phyloP scores from a whole-genome alignment of 2,329 filamentous ascomycete genomes.

The Parafenestella ontariensis region DNA sequence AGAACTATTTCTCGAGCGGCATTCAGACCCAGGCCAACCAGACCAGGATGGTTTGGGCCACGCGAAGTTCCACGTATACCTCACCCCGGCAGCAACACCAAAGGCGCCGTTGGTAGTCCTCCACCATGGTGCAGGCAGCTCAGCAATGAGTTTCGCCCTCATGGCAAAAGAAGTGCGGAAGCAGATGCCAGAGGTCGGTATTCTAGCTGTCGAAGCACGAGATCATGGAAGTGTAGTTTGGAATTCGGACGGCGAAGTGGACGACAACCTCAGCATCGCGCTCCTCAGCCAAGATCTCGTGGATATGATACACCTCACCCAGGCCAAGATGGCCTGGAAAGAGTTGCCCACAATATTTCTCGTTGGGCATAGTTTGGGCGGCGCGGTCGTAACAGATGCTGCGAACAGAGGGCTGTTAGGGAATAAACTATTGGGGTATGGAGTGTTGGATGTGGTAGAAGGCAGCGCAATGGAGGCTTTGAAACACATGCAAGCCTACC shows the following conservation, averaged over 20 bases:
- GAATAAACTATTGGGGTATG: conserved; percentile 77
- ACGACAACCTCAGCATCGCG: conserved; percentile 72
- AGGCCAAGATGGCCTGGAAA: conserved; percentile 73
- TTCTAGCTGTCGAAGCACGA: conserved; percentile 84
- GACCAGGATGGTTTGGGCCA: conserved; percentile 37
- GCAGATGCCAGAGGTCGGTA: conserved; percentile 77
- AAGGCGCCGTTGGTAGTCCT: conserved; percentile 86
- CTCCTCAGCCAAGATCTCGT: conserved; percentile 77
- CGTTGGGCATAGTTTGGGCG: conserved; percentile 91
- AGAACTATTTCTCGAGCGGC: conserved; percentile 75
- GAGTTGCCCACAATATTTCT: conserved; percentile 77
- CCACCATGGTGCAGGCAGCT: conserved; percentile 94
- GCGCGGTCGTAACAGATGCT: conserved; percentile 86
- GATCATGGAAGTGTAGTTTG: conserved; percentile 77
- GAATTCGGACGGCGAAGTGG: conserved; percentile 43
- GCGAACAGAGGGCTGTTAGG: conserved; percentile 73
- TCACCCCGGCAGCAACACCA: conserved; percentile 74
- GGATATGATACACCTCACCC: conserved; percentile 71
- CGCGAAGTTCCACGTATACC: conserved; percentile 82
- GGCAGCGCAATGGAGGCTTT: conserved; percentile 93
- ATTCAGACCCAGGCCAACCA: neutral
- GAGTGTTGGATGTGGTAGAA: conserved; percentile 93
- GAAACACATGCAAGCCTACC: conserved; percentile 90
- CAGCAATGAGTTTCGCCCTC: conserved; percentile 87
- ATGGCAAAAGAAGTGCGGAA: conserved; percentile 79